Evolutionary conservation across 192 early-diverging fungal genomes (phyloP), one percentile per base, ranked within the genome.

Genomic region (Coemansia sp.): DNA sequence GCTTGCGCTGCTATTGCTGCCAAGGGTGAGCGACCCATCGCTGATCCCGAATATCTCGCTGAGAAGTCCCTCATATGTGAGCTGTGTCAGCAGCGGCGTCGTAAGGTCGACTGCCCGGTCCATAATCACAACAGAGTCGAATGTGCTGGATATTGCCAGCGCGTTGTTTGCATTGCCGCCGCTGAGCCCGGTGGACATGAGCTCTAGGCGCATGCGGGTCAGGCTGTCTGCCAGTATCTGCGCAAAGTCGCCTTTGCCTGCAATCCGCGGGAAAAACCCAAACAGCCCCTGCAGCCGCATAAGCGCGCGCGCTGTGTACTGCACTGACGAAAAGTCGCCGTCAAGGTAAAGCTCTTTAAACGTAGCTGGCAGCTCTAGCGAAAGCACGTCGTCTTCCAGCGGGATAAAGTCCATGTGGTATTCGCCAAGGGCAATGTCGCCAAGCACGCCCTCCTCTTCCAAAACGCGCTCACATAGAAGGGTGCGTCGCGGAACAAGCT

Each of bases 41-140:
- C 77, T 71, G 37, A 98, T 95, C 6, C 90, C 89, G 64, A 91
- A 94, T 9, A 91, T 83, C 71, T 98, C 97, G 74, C 97, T 95
- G 61, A 99, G 87, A 22, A 99, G 80, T 4, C 97, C 97, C 78
- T 98, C 92, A 72, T 98, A 99, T 0, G 97, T 98, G 58, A 98
- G 82, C 70, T 96, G 94, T 0, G 94, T 99, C 64, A 94, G 90
- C 31, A 99, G 74, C 9, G 94, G 96, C 4, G 94, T 97, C 33
- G 94, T 81, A 44, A 96, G 62, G 69, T 99, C 97, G 4, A 94
- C 93, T 22, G 83, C 84, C 2, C 96, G 84, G 61, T 99, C 97
- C 37, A 99, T 84, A 15, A 99, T 86, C 19, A 99, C 85, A 50
- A 97, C 62, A 10, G 92, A 88, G 65, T 99, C 88, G 47, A 89